Percentiles rank a stretch among this genome's conserved stretches.
Conservation (phyloP, 1,284 basidiomycete species). For the Ceratobasidium sp. region DNA sequence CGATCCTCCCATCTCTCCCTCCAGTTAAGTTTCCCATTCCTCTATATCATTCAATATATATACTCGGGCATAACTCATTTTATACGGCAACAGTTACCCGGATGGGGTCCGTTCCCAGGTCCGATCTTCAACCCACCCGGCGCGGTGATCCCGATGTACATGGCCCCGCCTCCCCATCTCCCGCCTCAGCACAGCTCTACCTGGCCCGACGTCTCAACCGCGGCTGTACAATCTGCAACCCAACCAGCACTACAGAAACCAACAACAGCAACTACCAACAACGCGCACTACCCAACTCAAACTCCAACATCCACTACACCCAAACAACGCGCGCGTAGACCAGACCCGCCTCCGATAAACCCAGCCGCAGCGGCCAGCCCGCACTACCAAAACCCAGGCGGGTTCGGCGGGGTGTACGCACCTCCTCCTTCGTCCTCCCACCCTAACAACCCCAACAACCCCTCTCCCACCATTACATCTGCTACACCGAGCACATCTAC, state of each 20-base stretch:
- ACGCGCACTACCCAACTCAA: constrained; percentile 9
- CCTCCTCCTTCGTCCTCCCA: neutral
- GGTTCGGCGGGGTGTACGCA: constrained; percentile 31
- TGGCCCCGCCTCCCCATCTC: constrained; percentile 6
- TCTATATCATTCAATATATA: too few relatives aligned
- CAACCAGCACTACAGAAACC: neutral
- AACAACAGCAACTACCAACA: neutral
- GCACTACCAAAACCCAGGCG: constrained; percentile 42
- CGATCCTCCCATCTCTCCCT: constrained; percentile 30
- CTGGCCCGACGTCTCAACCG: neutral
- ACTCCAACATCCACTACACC: constrained; percentile 3
- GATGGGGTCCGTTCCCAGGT: constrained; percentile 42
- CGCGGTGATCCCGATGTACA: constrained; percentile 7
- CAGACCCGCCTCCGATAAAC: constrained; percentile 35
- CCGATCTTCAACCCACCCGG: constrained; percentile 12
- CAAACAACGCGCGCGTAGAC: neutral
- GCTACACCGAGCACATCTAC: too few relatives aligned
- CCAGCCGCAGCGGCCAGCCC: constrained; percentile 24
- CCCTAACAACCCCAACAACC: neutral
- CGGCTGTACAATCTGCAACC: too few relatives aligned
- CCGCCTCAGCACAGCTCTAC: too few relatives aligned
- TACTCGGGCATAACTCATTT: neutral
- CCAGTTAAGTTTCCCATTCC: constrained; percentile 1
- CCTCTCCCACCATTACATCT: neutral
- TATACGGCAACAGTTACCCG: constrained; percentile 20